Evolutionary conservation across 257 asterid genomes (phyloP).

Genomic region (Cynanchum wilfordii): DNA sequence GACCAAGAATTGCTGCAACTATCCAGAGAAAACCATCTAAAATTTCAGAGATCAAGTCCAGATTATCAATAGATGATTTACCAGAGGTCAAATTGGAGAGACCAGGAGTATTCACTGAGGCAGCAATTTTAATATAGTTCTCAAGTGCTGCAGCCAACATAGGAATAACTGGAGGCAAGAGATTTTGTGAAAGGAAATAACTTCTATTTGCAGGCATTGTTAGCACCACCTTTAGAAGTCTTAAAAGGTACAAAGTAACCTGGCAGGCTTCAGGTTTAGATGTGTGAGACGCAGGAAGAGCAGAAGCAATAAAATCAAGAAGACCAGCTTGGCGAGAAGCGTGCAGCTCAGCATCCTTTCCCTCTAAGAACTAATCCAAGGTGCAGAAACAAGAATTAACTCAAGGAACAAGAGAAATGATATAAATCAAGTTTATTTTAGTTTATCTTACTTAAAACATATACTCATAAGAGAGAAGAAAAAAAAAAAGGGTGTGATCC

Average conservation of each 20-base stretch:
- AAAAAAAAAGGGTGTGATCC: not conserved
- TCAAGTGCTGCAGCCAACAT: slow-evolving; percentile 95
- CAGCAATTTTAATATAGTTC: slow-evolving; percentile 87
- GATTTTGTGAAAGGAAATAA: slow-evolving; percentile 92
- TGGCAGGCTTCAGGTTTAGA: slow-evolving; percentile 96
- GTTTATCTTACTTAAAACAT: not conserved
- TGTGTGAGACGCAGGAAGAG: slow-evolving; percentile 95
- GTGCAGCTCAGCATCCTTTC: slow-evolving; percentile 92
- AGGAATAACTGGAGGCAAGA: slow-evolving; percentile 91
- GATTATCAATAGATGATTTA: slow-evolving; percentile 54
- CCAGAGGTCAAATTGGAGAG: slow-evolving; percentile 43
- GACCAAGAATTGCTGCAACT: slow-evolving; percentile 71
- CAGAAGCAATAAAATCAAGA: slow-evolving; percentile 95
- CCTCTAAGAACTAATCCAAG: slow-evolving; percentile 67
- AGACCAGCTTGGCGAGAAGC: slow-evolving; percentile 97
- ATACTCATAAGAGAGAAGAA: too few relatives aligned
- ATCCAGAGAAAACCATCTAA: slow-evolving; percentile 82
- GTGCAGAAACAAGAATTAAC: slow-evolving; percentile 24
- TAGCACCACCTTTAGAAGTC: slow-evolving; percentile 73
- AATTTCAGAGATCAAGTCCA: slow-evolving; percentile 67
- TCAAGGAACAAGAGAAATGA: slow-evolving; percentile 16
- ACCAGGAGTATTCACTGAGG: slow-evolving; percentile 60
- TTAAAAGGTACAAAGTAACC: slow-evolving; percentile 70
- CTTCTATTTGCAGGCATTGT: slow-evolving; percentile 57
- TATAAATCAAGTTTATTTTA: not conserved